Base-by-base conservation (phyloP, 495 filamentous ascomycete species). In the Penicillium goetzii region DNA sequence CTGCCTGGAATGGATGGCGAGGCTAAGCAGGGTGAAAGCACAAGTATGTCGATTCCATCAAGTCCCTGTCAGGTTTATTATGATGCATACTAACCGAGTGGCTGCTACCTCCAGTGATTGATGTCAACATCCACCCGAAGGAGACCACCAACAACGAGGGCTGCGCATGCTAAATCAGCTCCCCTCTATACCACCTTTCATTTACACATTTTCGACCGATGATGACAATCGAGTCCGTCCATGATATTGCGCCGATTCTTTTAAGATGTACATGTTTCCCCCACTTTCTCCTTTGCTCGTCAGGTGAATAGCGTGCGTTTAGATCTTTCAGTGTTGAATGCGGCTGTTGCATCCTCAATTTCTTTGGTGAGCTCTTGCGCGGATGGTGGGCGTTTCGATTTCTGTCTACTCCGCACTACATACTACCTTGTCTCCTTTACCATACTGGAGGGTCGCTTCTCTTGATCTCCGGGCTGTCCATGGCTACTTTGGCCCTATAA, bases 1-100 rank as follows among this genome's bases (percentile, higher is more conserved):
- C 85, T 99, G 67, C 95, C 95, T 4, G 95, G 95, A 32, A 99
- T 99, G 95, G 95, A 98, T 73, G 93, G 92, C 10, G 85, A 89
- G 62, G 89, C 89, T 68, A 86, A 85, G 63, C 70, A 76, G 54
- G 81, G 76, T 54, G 85, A 89, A 57, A 91, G 85, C 80, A 86
- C 87, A 77, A 90, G 85, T 88, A 67, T 19, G 66, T 64, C 66
- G 62, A 83, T 77, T 36, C 19, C 14, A 21, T 5, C 15, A 15
- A 32, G 14, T 11, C 34, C 34, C 12, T 26, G 41, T 25, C 19
- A 43, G 12, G 25, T 33, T 23, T 38, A 2, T 41, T 4, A 36
- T 12, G 15, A 11, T 45, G 21, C 3, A 41, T 66, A 47, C 72
- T 74, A 14, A 77, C 65, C 49, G 32, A 25, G 4, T 15, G 11